Evolutionary conservation across 1,139 yeast species (phyloP).

Genomic region (Lodderomyces metapsilosis): DNA sequence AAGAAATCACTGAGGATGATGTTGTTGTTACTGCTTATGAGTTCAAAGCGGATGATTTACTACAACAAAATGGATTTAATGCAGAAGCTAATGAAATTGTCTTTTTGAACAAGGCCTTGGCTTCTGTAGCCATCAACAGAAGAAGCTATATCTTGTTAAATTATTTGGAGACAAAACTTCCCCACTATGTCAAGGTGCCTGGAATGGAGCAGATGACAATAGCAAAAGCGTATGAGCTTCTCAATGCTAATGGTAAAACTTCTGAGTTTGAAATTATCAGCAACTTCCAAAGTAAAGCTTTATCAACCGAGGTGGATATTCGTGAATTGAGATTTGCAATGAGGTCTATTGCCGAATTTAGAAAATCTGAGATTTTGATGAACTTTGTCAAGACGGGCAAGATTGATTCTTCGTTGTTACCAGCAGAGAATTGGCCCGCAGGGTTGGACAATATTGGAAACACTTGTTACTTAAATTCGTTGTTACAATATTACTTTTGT

Average conservation of each 20-base stretch:
- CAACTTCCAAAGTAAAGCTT: slow-evolving; percentile 47
- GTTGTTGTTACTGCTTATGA: slow-evolving; percentile 70
- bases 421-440: slow-evolving; percentile 76
- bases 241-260: slow-evolving; percentile 46
- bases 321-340: slow-evolving; percentile 51
- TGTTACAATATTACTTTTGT: slow-evolving; percentile 85
- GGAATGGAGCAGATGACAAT: slow-evolving; percentile 14
- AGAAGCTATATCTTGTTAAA: slow-evolving; percentile 44
- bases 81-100: slow-evolving; percentile 40
- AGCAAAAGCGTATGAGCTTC: slow-evolving; percentile 37
- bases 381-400: slow-evolving; percentile 58
- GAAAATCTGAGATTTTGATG: slow-evolving; percentile 51
- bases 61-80: slow-evolving; percentile 57
- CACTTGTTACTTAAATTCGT: slow-evolving; percentile 89
- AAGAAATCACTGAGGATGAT: slow-evolving; percentile 71
- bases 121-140: slow-evolving; percentile 42
- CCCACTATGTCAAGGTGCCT: slow-evolving; percentile 26
- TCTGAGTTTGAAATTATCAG: slow-evolving; percentile 57
- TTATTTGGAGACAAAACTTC: slow-evolving; percentile 45
- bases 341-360: slow-evolving; percentile 44
- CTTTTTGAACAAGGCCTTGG: slow-evolving; percentile 32
- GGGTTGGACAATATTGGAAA: slow-evolving; percentile 94
- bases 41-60: slow-evolving; percentile 59
- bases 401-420: slow-evolving; percentile 58
- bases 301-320: slow-evolving; percentile 29